phyloP scores from a whole-genome alignment of 2,329 filamentous ascomycete species.

The Microdochium trichocladiopsis region DNA sequence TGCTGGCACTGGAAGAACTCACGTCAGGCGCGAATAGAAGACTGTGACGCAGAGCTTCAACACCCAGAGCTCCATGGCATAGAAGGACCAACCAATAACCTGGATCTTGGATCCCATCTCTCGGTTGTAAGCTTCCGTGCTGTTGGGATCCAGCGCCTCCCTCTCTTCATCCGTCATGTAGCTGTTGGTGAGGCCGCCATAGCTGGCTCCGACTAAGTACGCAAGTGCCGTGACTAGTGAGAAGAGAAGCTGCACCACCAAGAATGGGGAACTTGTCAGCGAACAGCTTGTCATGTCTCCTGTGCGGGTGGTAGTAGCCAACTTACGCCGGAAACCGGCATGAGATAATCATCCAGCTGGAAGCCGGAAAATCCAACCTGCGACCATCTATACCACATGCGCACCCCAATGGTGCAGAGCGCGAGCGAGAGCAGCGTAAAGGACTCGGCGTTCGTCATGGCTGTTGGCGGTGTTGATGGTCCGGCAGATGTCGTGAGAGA shows the following conservation, averaged over 20 bases:
- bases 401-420: not conserved
- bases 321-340: conserved; percentile 12
- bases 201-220: conserved; percentile 4
- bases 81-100: conserved; percentile 20
- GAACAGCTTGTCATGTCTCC: too few species aligned
- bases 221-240: conserved; percentile 4
- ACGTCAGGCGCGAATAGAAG: conserved; percentile 21
- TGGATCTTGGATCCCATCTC: conserved; percentile 22
- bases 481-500: too few species aligned
- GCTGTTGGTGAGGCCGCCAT: conserved; percentile 4
- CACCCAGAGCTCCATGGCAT: conserved; percentile 20
- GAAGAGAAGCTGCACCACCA: conserved; percentile 6
- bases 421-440: not conserved
- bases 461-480: not conserved
- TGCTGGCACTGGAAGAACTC: too few species aligned
- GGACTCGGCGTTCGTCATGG: not conserved
- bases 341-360: conserved; percentile 15
- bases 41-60: conserved; percentile 20
- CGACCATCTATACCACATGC: conserved; percentile 6
- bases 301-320: not conserved
- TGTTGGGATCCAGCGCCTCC: conserved; percentile 5
- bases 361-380: conserved; percentile 9
- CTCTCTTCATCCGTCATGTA: conserved; percentile 11
- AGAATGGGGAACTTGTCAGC: not conserved
- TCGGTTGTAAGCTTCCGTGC: conserved; percentile 10